Base-by-base conservation (phyloP, 73 alveolate genomes). In the Paramecium primaurelia region DNA sequence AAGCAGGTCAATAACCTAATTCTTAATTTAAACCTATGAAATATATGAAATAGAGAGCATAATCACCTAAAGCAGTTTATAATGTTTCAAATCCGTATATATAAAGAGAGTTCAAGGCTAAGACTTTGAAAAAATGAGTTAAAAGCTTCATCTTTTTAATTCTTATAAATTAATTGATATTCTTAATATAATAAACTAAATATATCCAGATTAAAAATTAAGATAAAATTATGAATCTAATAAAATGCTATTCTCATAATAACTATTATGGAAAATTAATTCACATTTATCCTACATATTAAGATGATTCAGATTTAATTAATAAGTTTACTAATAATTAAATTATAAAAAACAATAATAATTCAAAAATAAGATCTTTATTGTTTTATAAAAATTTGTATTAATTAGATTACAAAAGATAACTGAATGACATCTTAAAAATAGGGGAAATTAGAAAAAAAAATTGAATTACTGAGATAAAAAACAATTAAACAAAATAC, bases 41-140 rank as follows among this genome's bases (percentile, higher is more conserved):
- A 38, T 9, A 75, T 11, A 54, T 34, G 88, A 75, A 45, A 38
- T 9, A 75, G 22, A 75, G 88, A 75, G 68, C 88, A 22, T 40
- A 34, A 14, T 75, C 88, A 4, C 88, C 88, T 5, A 75, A 75
- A 6, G 42, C 34, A 40, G 37, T 18, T 12, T 75, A 75, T 75
- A 75, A 75, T 34, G 88, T 54, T 18, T 16, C 38, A 11, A 75
- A 75, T 36, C 88, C 88, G n/a, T 75, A 75, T 75, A 69, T 40
- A 0, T 75, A 37, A 75, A 75, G 49, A 75, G 20, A 75, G 16
- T 75, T 75, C 32, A 75, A 75, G 6, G 20, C 20, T 12, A 75
- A 75, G 18, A 3, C 60, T 16, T 37, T 5, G 69, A 75, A 75
- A 40, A 75, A 37, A 75, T 75, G 88, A 75, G 22, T 54, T 73